Evolutionary conservation across 768 basidiomycete species (phyloP).

Genomic region (Xerocomellus intermedius): DNA sequence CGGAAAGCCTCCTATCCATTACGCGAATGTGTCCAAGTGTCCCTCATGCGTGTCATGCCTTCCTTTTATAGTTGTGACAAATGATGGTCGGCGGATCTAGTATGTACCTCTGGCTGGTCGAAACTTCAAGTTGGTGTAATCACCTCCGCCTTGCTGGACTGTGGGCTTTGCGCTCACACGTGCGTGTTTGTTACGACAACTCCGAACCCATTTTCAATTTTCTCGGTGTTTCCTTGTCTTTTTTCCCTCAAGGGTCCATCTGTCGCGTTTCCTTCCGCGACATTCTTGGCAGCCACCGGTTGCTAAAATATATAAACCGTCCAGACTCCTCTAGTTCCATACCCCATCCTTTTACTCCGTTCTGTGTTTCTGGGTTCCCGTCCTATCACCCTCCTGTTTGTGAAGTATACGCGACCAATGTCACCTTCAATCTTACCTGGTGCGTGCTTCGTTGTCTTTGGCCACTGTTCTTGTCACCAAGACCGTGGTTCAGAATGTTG

Average conservation of each 20-base stretch:
- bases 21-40: not conserved
- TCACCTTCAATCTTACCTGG: constrained; percentile 26
- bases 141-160: not conserved
- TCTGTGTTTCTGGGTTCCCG: not conserved
- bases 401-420: constrained; percentile 20
- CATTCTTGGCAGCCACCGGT: constrained; percentile 25
- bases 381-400: not conserved
- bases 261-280: not conserved
- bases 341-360: not conserved
- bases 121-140: constrained; percentile 4
- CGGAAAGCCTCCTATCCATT: not conserved
- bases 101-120: not conserved
- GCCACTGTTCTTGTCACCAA: not conserved
- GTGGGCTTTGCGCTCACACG: constrained; percentile 1
- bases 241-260: not conserved
- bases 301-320: constrained; percentile 25
- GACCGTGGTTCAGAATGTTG: constrained; percentile 60
- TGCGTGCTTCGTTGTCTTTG: constrained; percentile 7
- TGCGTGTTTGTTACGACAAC: constrained; percentile 13
- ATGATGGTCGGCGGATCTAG: not conserved
- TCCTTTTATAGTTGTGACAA: not conserved
- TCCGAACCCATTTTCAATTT: constrained; percentile 1
- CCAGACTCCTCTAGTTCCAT: not conserved
- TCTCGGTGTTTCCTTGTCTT: not conserved
- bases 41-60: not conserved